Base-by-base conservation (phyloP, 768 basidiomycete genomes). In the Mycena capillaripes region DNA sequence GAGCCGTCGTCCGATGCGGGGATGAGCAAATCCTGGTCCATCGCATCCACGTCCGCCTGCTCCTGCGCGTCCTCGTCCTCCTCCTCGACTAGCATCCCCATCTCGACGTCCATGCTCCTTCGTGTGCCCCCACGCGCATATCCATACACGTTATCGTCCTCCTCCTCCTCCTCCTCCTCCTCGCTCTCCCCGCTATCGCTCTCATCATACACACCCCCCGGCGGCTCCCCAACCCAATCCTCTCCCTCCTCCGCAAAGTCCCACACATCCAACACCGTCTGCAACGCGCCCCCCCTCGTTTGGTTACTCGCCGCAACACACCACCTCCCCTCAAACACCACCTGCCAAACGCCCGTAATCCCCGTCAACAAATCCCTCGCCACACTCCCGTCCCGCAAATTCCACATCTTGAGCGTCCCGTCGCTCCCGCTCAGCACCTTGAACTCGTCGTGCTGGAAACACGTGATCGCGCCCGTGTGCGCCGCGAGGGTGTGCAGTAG, bases 371-470 rank as follows among this genome's bases (percentile, higher is more conserved):
- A 85, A 79, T 98, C 98, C 38, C 96, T 88, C 16, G 96, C 92
- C 44, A 95, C 92, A 0, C 89, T 88, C 25, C 97, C 98, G 66
- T 97, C 95, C 42, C 92, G 85, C 71, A 97, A 88, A 80, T 98
- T 95, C 98, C 98, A 99, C 92, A 99, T 95, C 87, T 98, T 98
- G 76, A 99, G 87, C 69, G 95, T 96, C 19, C 98, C 98, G 76
- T 99, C 98, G 17, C 94, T 95, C 16, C 97, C 97, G 77, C 94
- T 95, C 32, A 99, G 88, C 53, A 99, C 95, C 80, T 98, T 98
- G 86, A 95, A 96, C 80, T 99, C 97, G 80, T 99, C 97, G 76
- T 98, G 97, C 81, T 97, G 96, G 88, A 99, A 98, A 84, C 97
- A 99, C 21, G 98, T 99, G 76, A 99, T 99, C n/a, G 97, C 97